Conservation (phyloP, 179 eudicot genomes). For the Drosera spatulata region DNA sequence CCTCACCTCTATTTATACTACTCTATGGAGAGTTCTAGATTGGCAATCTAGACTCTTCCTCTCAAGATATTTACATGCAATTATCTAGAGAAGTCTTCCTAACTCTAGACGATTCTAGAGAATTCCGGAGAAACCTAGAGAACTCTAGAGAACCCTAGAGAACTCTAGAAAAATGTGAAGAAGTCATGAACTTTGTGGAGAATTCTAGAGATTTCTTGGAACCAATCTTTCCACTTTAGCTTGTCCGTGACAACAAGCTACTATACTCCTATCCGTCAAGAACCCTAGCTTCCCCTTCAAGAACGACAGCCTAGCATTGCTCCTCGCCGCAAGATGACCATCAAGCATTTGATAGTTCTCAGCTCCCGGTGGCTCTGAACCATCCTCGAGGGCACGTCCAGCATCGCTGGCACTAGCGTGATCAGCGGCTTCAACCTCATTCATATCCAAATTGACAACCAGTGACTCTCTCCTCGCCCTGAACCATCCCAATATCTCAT, state of each 20-base stretch:
- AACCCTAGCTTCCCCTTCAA: conserved; percentile 22
- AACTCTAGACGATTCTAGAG: too few species aligned
- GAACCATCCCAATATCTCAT: conserved; percentile 46
- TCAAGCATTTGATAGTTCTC: conserved; percentile 8
- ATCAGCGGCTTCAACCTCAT: conserved; percentile 30
- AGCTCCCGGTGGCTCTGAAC: conserved; percentile 5
- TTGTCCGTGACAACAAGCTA: conserved; percentile 21
- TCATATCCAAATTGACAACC: conserved; percentile 28
- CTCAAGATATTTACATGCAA: too few species aligned
- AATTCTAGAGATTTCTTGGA: too few species aligned
- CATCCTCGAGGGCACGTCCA: conserved; percentile 32
- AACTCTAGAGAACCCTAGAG: too few species aligned
- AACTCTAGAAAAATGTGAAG: too few species aligned
- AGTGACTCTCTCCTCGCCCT: conserved; percentile 22
- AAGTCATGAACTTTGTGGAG: too few species aligned
- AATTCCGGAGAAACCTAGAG: too few species aligned
- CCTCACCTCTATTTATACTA: too few species aligned
- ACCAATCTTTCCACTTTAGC: too few species aligned
- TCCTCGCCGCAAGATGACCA: conserved; percentile 11
- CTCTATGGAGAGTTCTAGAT: too few species aligned
- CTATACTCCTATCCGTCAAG: conserved; percentile 25
- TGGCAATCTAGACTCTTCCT: too few species aligned
- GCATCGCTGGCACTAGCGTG: conserved; percentile 41
- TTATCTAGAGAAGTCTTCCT: too few species aligned
- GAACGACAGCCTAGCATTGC: conserved; percentile 15